Percentiles rank a stretch among this genome's conserved stretches.
phyloP scores from a whole-genome alignment of 164 flowering plant genomes.

The Annona squamosa region DNA sequence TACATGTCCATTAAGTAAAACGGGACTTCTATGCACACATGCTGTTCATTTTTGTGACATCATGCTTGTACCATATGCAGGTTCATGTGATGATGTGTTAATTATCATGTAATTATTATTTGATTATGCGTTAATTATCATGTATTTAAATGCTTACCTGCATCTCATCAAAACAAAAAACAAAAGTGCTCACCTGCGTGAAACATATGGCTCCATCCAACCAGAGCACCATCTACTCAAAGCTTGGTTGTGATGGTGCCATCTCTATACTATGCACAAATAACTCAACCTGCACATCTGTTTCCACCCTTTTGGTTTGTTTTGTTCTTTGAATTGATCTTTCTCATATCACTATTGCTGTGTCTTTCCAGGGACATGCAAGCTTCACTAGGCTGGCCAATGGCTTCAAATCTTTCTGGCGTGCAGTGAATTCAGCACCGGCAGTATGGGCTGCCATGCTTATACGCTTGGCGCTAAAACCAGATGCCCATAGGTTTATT shows the following conservation, averaged over 20 bases:
- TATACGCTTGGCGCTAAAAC: constrained; percentile 53
- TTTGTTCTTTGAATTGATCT: background rate
- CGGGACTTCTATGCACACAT: background rate
- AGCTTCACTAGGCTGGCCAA: constrained; percentile 34
- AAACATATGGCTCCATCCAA: no score
- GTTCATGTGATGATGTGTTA: background rate
- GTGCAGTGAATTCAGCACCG: constrained; percentile 66
- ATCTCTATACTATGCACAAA: background rate
- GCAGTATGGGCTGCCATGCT: constrained; percentile 73
- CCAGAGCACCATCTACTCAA: background rate
- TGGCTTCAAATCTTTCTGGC: constrained; percentile 45
- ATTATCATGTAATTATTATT: background rate
- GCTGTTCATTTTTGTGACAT: background rate
- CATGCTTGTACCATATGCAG: background rate
- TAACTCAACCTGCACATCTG: background rate
- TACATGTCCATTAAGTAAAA: background rate
- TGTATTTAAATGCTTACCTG: no score
- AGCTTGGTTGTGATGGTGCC: no score
- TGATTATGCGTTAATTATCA: no score
- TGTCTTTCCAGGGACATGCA: constrained; percentile 40
- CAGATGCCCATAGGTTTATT: constrained; percentile 51
- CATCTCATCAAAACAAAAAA: no score
- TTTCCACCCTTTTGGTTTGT: no score
- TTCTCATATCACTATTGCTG: background rate
- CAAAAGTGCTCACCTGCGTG: no score